These are phyloP conservation scores for Hymenoscyphus fraxineus DNA, from an alignment of 2,329 filamentous ascomycete species.

Conservation along the genomic window DNA sequence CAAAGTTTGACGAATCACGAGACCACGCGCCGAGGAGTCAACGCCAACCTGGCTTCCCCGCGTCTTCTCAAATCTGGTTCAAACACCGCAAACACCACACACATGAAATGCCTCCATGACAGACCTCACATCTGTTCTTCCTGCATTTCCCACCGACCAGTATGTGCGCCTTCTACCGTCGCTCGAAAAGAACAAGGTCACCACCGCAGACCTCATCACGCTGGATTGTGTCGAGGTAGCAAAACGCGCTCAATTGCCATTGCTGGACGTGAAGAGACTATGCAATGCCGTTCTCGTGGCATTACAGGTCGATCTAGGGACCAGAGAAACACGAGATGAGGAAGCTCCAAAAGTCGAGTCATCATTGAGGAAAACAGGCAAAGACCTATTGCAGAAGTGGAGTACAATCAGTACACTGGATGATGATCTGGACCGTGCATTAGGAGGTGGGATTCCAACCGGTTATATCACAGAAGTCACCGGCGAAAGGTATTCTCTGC, in stretches of 20 bases:
- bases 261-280: slow-evolving; percentile 75
- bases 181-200: slow-evolving; percentile 74
- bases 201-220: slow-evolving; percentile 79
- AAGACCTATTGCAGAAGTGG: slow-evolving; percentile 43
- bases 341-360: slow-evolving; percentile 16
- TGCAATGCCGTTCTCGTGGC: slow-evolving; percentile 62
- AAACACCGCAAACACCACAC: neutral
- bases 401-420: slow-evolving; percentile 77
- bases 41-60: neutral
- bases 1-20: neutral
- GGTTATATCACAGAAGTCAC: slow-evolving; percentile 85
- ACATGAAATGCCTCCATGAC: slow-evolving; percentile 57
- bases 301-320: slow-evolving; percentile 55
- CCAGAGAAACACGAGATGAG: slow-evolving; percentile 10
- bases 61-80: neutral
- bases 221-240: slow-evolving; percentile 79
- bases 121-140: slow-evolving; percentile 79
- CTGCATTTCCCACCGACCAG: slow-evolving; percentile 67
- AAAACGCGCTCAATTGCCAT: slow-evolving; percentile 76
- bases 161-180: slow-evolving; percentile 74
- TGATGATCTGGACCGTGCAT: slow-evolving; percentile 61
- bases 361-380: slow-evolving; percentile 33
- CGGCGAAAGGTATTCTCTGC: slow-evolving; percentile 67
- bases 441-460: slow-evolving; percentile 76
- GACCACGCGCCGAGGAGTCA: neutral